Conservation (phyloP, 1,284 basidiomycete species). For the Trichosporon faecale region DNA sequence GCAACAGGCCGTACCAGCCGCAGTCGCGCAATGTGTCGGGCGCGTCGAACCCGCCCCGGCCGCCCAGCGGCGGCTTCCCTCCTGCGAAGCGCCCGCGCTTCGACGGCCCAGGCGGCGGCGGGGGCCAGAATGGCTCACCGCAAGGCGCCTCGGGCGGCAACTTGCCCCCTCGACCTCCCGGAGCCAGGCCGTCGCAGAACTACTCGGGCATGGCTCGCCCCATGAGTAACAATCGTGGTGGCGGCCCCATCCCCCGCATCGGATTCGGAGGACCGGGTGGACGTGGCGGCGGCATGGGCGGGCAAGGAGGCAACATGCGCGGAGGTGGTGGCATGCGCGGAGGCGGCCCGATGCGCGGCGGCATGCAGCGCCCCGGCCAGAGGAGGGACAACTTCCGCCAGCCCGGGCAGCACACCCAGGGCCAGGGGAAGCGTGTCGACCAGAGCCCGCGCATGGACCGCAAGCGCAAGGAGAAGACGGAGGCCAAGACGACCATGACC, state of each 20-base stretch:
- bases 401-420: conserved; percentile 19
- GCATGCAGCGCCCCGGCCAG: conserved; percentile 19
- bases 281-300: conserved; percentile 50
- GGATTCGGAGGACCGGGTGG: conserved; percentile 48
- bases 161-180: conserved; percentile 28
- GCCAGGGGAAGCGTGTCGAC: conserved; percentile 16
- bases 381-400: conserved; percentile 14
- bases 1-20: conserved; percentile 37
- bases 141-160: conserved; percentile 52
- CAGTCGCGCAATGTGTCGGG: conserved; percentile 17
- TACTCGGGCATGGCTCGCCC: conserved; percentile 22
- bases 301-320: conserved; percentile 39
- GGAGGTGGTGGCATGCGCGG: conserved; percentile 64
- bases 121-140: conserved; percentile 10
- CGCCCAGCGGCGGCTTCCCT: conserved; percentile 34
- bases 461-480: conserved; percentile 50
- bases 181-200: conserved; percentile 19
- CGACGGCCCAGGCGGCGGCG: conserved; percentile 59
- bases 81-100: conserved; percentile 72
- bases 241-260: conserved; percentile 34
- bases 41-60: conserved; percentile 2
- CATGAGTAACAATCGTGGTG: conserved; percentile 41
- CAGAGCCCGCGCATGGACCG: conserved; percentile 23
- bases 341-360: conserved; percentile 17
- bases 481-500: conserved; percentile 75